Percentiles rank a stretch among this genome's conserved stretches.
Evolutionary conservation across 1,284 basidiomycete genomes (phyloP).

Genomic region (Wallemia hederae): DNA sequence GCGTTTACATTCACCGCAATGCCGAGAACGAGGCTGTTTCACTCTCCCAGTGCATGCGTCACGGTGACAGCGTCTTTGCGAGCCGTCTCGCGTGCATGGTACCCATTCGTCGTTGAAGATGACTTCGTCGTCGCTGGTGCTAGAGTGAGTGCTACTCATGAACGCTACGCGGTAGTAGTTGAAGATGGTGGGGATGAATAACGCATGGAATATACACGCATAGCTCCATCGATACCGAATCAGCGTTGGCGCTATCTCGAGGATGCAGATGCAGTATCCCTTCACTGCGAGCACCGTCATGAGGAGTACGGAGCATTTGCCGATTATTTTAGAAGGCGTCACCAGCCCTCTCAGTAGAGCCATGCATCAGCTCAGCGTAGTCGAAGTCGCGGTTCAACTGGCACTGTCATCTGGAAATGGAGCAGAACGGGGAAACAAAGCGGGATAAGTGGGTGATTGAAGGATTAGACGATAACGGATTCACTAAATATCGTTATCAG

Average conservation of each 20-base stretch:
- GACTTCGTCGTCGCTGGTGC: background rate
- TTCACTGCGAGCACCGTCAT: background rate
- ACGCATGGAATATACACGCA: background rate
- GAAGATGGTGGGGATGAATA: background rate
- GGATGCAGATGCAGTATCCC: background rate
- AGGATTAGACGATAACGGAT: background rate
- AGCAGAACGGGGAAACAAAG: background rate
- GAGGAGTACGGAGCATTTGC: background rate
- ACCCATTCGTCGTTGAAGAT: background rate
- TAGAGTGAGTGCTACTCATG: background rate
- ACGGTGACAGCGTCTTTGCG: background rate
- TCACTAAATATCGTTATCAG: background rate
- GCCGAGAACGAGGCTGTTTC: background rate
- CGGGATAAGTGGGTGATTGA: too few relatives aligned
- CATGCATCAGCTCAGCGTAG: too few relatives aligned
- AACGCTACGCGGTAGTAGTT: background rate
- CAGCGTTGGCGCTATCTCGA: background rate
- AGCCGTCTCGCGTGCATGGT: background rate
- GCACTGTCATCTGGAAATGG: too few relatives aligned
- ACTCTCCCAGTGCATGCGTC: background rate
- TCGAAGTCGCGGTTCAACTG: too few relatives aligned
- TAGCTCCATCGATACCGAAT: background rate
- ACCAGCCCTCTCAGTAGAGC: too few relatives aligned
- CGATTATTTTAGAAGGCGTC: too few relatives aligned
- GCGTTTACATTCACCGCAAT: background rate